Evolutionary conservation across 768 basidiomycete genomes (phyloP).

Genomic region (Pulveroboletus ravenelii): DNA sequence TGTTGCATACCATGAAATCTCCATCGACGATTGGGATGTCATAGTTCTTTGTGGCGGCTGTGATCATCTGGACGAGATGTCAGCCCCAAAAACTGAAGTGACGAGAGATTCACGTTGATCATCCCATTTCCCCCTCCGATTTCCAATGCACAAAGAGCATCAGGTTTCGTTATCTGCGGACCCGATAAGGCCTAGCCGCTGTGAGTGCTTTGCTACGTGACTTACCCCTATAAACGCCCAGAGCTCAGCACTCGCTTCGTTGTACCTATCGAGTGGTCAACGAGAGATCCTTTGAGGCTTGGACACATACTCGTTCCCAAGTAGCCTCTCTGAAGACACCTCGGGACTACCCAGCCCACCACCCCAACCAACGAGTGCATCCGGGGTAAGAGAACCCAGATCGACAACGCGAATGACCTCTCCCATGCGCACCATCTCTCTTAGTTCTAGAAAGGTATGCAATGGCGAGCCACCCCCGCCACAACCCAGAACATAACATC

Average conservation of each 20-base stretch:
- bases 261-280: constrained; percentile 23
- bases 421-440: constrained; percentile 51
- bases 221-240: constrained; percentile 28
- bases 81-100: constrained; percentile 2
- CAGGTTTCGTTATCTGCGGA: constrained; percentile 29
- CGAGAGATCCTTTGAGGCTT: background rate
- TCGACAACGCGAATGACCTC: constrained; percentile 43
- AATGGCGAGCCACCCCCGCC: constrained; percentile 62
- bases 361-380: constrained; percentile 39
- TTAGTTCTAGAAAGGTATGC: constrained; percentile 44
- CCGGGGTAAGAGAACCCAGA: constrained; percentile 37
- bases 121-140: constrained; percentile 46
- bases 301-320: constrained; percentile 34
- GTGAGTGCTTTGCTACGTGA: background rate
- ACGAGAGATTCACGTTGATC: constrained; percentile 31
- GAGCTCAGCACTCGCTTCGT: constrained; percentile 29
- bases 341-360: constrained; percentile 43
- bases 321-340: constrained; percentile 34
- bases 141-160: constrained; percentile 35
- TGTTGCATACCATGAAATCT: constrained; percentile 37
- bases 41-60: constrained; percentile 32
- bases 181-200: constrained; percentile 1
- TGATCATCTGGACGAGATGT: constrained; percentile 30
- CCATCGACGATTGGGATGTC: constrained; percentile 40
- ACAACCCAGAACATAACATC: constrained; percentile 57